phyloP scores from a whole-genome alignment of 345 rosid genomes.

The Eucalyptus pumila region DNA sequence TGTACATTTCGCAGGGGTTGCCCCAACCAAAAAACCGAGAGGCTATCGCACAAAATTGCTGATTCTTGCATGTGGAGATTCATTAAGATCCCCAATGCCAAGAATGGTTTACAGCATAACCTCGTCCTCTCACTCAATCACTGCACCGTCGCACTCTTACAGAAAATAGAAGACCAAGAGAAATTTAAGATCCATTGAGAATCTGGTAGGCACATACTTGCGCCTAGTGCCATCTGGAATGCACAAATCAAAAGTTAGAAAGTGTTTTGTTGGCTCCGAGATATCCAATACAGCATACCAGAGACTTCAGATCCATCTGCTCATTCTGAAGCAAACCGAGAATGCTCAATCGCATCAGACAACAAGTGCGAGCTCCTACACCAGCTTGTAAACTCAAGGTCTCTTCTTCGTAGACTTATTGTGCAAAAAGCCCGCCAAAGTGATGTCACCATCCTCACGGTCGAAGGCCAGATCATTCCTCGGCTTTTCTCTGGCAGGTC shows the following conservation, averaged over 20 bases:
- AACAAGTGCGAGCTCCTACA: not conserved
- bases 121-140: not conserved
- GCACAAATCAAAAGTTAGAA: not conserved
- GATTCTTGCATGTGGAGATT: not conserved
- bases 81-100: not conserved
- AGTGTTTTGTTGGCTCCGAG: not conserved
- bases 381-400: not conserved
- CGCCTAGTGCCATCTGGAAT: not conserved
- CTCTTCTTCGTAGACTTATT: slow-evolving; percentile 3
- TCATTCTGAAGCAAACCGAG: not conserved
- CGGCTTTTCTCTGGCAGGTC: not conserved
- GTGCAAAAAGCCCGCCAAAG: slow-evolving; percentile 1
- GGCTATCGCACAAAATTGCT: not conserved
- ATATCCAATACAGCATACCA: not conserved
- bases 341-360: not conserved
- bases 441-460: not conserved
- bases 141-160: not conserved
- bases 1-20: not conserved
- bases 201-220: not conserved
- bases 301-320: not conserved
- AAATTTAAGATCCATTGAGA: not conserved
- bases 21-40: not conserved
- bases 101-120: not conserved
- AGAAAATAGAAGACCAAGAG: not conserved
- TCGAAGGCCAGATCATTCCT: not conserved